Percentiles rank a stretch among this genome's conserved stretches.
phyloP scores from a whole-genome alignment of 805 yeast genomes.

The Wickerhamiella qilinensis region DNA sequence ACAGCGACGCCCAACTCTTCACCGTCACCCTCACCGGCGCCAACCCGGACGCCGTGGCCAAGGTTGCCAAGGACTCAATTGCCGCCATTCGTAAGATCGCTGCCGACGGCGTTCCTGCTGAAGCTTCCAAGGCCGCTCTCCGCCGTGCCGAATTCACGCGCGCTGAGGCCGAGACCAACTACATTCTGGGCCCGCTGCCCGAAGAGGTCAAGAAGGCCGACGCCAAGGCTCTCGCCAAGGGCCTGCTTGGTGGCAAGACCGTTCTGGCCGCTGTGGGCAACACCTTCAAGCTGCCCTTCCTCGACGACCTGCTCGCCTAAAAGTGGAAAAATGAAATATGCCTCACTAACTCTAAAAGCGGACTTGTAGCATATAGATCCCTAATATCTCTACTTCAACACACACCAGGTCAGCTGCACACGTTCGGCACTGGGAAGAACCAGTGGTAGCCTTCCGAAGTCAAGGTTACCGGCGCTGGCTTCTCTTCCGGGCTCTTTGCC shows the following conservation, averaged over 20 bases:
- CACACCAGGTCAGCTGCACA: too few relatives aligned
- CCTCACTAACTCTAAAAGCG: neutral
- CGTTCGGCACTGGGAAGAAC: neutral
- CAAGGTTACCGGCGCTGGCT: neutral
- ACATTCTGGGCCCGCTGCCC: slow-evolving; percentile 21
- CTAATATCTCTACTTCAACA: neutral
- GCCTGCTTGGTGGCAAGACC: slow-evolving; percentile 34
- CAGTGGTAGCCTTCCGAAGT: neutral
- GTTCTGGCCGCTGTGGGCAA: slow-evolving; percentile 86
- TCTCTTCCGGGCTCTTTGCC: neutral
- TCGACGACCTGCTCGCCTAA: slow-evolving; percentile 56
- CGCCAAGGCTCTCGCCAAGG: slow-evolving; percentile 21
- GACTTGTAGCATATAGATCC: neutral
- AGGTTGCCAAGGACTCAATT: slow-evolving; percentile 34
- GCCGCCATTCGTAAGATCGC: slow-evolving; percentile 18
- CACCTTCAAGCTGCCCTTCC: slow-evolving; percentile 69
- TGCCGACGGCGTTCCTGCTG: slow-evolving; percentile 16
- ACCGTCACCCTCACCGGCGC: slow-evolving; percentile 48
- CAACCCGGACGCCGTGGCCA: slow-evolving; percentile 40
- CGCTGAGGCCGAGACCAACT: slow-evolving; percentile 25
- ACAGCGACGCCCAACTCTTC: slow-evolving; percentile 70
- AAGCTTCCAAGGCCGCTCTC: slow-evolving; percentile 33
- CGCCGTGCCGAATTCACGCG: slow-evolving; percentile 45
- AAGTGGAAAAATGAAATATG: neutral
- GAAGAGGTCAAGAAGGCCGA: slow-evolving; percentile 22